Evolutionary conservation across 345 rosid species (phyloP), one percentile per base, ranked within the genome.

Genomic region (Geranium brycei): DNA sequence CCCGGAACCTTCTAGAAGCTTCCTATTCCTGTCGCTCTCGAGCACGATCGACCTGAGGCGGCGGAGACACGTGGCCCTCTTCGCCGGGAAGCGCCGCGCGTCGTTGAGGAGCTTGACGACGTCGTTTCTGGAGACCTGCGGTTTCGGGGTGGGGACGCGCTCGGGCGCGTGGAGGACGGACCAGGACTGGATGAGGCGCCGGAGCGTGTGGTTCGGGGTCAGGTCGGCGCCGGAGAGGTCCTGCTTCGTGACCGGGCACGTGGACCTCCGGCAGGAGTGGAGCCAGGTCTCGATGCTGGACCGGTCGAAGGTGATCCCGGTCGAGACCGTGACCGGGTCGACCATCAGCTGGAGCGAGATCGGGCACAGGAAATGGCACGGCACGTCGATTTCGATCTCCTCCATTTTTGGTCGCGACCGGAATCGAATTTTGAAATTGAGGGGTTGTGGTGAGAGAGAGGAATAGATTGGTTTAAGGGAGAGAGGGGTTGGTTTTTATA

Each of bases 171-270:
- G 77, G 68, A 84, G 72, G 5, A 83, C 82, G 83, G 93, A 91
- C 97, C 97, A 91, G 3, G 84, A 67, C 69, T 91, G 95, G 77
- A 91, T 91, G 58, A 91, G 73, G 0, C 97, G 88, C 23, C 89
- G 86, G 53, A 91, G 87, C n/a, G 82, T 88, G 82, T 84, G 92
- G 72, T 91, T 91, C 0, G 95, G 97, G 8, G 81, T 86, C 19
- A 83, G 83, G 31, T 85, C 83, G 28, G 65, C 31, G 17, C 71
- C 81, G 17, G 17, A 64, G 8, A 86, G 62, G 12, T n/a, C 56
- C 53, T 79, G 86, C 31, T 85, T 81, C 10, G 91, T 79, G 0
- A 81, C 78, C 0, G 91, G 91, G 16, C 91, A 85, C 2, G 78
- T 74, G 41, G 38, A 57, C 64, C 63, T 76, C 63, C 75, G 74